Evolutionary conservation across 176 grass and related monocot genomes (phyloP), one percentile per base, ranked within the genome.

Genomic region (Alopecurus myosuroides): DNA sequence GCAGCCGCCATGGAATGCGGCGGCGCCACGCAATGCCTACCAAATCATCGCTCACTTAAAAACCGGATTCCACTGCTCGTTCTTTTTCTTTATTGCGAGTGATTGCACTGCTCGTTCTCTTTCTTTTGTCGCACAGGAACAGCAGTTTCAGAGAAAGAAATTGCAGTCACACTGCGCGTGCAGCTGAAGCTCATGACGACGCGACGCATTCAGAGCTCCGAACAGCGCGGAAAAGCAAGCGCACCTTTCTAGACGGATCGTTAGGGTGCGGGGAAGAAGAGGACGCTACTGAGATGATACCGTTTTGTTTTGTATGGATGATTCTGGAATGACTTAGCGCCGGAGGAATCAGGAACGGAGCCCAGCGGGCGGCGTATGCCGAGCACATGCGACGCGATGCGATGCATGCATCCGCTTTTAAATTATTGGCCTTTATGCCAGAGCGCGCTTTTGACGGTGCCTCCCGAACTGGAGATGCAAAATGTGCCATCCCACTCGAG

Each of bases 291-390:
- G 15, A n/a, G 61, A 53, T 2, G 48, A 25, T 18, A 1, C 26
- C 11, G 52, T 46, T 80, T 39, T 65, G 25, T 26, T 51, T 41
- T 70, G 42, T 63, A 45, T 45, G 39, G 50, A 84, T 74, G 81
- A 67, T 80, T 57, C 66, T 10, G 41, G 62, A 81, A 89, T 77
- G 61, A 89, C 82, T 81, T 89, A 25, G 58, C 82, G 68, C 22
- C 37, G 82, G 69, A 85, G 88, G 83, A 90, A 77, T 36, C 19
- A 71, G 25, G 35, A 79, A 45, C 87, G 17, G 37, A 56, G 6
- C 57, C 53, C 4, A 22, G 57, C 11, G 18, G 17, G 12, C 5
- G 2, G 12, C 7, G 64, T 3, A 12, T 9, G 2, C 5, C 15
- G 22, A 36, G 65, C 77, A 20, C n/a, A n/a, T n/a, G n/a, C 3